Percentiles rank a stretch among this genome's conserved stretches.
phyloP scores from a whole-genome alignment of 306 rosid genomes.

The Pterocarpus macrocarpus region DNA sequence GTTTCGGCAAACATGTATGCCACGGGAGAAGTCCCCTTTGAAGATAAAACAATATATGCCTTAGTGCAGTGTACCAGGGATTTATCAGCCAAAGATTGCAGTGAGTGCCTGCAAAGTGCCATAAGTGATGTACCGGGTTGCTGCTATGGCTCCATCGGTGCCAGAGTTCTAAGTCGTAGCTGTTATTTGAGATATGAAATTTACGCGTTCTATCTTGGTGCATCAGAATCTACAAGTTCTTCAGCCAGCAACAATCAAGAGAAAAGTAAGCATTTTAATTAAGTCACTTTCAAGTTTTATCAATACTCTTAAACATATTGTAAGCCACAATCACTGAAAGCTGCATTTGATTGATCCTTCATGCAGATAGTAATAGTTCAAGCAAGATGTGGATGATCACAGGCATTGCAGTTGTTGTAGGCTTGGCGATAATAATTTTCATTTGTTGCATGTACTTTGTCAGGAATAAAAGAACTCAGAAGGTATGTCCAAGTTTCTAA shows the following conservation, averaged over 20 bases:
- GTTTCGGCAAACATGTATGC: constrained; percentile 58
- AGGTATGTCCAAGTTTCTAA: constrained; percentile 6
- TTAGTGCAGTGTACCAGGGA: constrained; percentile 73
- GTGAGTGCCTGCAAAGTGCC: constrained; percentile 60
- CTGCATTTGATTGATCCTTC: constrained; percentile 10
- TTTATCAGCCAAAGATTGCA: constrained; percentile 60
- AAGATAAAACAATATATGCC: constrained; percentile 54
- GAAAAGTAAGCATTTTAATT: constrained; percentile 47
- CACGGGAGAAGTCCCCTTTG: constrained; percentile 48
- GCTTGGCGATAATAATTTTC: constrained; percentile 45
- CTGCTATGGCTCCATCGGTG: constrained; percentile 65
- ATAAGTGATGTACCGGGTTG: constrained; percentile 40
- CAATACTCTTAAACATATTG: neutral
- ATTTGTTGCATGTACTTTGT: constrained; percentile 40
- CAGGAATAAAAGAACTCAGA: constrained; percentile 36
- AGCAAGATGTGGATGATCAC: constrained; percentile 50
- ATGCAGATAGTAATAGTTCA: constrained; percentile 48
- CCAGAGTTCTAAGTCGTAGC: constrained; percentile 65
- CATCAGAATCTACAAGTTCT: constrained; percentile 33
- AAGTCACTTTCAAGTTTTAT: neutral
- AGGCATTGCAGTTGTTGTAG: constrained; percentile 31
- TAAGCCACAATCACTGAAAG: neutral
- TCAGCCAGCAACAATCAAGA: constrained; percentile 11
- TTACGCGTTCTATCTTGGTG: constrained; percentile 58
- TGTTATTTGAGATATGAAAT: constrained; percentile 72